Conservation (phyloP, 176 grass and related monocot genomes). For the Phoenix roebelenii region DNA sequence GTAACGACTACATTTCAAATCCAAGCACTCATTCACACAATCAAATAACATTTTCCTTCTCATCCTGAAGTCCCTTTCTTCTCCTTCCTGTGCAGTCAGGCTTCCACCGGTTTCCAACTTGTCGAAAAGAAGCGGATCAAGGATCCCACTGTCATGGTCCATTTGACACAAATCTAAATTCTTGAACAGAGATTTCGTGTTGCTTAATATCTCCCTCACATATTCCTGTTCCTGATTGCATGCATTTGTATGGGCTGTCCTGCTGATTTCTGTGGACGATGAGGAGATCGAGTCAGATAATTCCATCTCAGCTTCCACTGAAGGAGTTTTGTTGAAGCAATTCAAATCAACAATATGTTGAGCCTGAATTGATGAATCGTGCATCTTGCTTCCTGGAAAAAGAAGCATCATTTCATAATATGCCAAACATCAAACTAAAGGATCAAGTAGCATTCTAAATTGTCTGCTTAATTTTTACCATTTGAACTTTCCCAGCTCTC, state of each 20-base stretch:
- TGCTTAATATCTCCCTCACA: slow-evolving; percentile 42
- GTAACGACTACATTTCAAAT: slow-evolving; percentile 34
- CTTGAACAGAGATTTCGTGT: slow-evolving; percentile 23
- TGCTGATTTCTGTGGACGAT: slow-evolving; percentile 24
- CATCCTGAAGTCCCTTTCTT: slow-evolving; percentile 5
- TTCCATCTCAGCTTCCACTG: slow-evolving; percentile 29
- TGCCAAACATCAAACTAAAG: neutral
- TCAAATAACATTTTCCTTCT: slow-evolving; percentile 47
- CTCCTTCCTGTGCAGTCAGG: slow-evolving; percentile 22
- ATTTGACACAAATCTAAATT: slow-evolving; percentile 23
- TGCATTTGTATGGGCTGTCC: slow-evolving; percentile 15
- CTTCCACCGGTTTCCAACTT: slow-evolving; percentile 30
- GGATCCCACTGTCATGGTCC: slow-evolving; percentile 9
- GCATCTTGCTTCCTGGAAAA: slow-evolving; percentile 36
- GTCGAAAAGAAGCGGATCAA: slow-evolving; percentile 43
- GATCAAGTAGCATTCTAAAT: slow-evolving; percentile 2
- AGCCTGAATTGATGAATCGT: slow-evolving; percentile 31
- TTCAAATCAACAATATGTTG: slow-evolving; percentile 22
- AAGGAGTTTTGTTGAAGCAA: slow-evolving; percentile 24
- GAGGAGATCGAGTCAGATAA: slow-evolving; percentile 47
- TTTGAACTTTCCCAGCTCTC: slow-evolving; percentile 40
- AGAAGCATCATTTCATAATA: neutral
- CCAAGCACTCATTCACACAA: slow-evolving; percentile 57
- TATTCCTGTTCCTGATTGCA: slow-evolving; percentile 36
- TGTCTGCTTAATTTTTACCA: slow-evolving; percentile 30